A percentile compares a stretch with the other conserved stretches of the same genome.
phyloP scores from a whole-genome alignment of 176 grass and related monocot genomes.

The Carex pumila region DNA sequence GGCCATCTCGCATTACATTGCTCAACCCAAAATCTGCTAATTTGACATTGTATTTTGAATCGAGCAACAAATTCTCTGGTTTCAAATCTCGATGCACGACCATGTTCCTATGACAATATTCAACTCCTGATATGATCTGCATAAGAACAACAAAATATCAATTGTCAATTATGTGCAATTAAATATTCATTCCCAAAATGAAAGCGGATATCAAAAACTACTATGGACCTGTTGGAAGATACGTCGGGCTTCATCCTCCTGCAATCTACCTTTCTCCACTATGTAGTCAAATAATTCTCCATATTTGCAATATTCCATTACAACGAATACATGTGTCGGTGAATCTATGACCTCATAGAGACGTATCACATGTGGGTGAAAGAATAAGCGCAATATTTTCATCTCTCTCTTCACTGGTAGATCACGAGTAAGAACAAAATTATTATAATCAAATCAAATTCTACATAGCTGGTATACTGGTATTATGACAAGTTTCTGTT shows the following conservation, averaged over 20 bases:
- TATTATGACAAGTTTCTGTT: not conserved
- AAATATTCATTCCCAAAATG: not conserved
- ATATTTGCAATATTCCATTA: conserved; percentile 91
- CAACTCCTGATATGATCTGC: conserved; percentile 95
- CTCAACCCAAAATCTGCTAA: conserved; percentile 97
- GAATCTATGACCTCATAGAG: conserved; percentile 96
- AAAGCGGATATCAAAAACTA: not conserved
- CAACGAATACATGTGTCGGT: conserved; percentile 70
- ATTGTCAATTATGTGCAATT: conserved; percentile 17
- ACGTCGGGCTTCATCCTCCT: conserved; percentile 78
- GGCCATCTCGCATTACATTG: conserved; percentile 95
- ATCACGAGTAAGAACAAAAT: not conserved
- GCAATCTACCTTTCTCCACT: conserved; percentile 80
- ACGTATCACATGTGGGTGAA: conserved; percentile 91
- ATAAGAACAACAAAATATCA: conserved; percentile 9
- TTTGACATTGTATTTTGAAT: conserved; percentile 95
- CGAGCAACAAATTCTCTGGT: conserved; percentile 85
- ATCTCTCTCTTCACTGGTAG: conserved; percentile 83
- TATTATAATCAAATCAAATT: not conserved
- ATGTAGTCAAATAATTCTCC: conserved; percentile 90
- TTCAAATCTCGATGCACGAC: conserved; percentile 96
- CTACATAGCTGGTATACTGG: not conserved
- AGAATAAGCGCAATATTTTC: conserved; percentile 86
- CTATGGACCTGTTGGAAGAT: conserved; percentile 79
- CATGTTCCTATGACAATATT: conserved; percentile 99